These are phyloP conservation scores for Juncus effusus DNA, from an alignment of 176 grass and related monocot species.

Conservation along the genomic window DNA sequence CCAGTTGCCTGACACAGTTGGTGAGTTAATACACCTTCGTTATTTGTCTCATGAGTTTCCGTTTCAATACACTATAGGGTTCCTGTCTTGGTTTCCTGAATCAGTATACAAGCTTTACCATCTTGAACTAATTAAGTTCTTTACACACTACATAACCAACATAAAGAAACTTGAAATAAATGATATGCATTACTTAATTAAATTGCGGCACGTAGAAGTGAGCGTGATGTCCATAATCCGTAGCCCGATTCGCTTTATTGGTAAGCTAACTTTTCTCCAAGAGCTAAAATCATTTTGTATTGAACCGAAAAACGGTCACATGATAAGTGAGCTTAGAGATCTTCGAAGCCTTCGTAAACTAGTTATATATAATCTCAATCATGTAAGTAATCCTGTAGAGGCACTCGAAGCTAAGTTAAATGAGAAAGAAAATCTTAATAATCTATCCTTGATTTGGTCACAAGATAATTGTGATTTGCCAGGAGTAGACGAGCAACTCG, in stretches of 20 bases:
- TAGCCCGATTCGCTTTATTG: neutral
- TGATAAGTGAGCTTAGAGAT: slow-evolving; percentile 14
- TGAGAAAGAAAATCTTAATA: neutral
- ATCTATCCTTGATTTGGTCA: neutral
- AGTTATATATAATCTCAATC: slow-evolving; percentile 12
- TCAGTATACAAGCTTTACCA: slow-evolving; percentile 27
- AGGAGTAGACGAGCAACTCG: neutral
- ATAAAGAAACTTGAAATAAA: neutral
- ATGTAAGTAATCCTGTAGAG: slow-evolving; percentile 18
- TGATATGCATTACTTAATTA: slow-evolving; percentile 15
- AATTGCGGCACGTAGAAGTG: slow-evolving; percentile 26
- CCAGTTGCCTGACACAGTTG: no score
- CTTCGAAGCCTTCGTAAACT: slow-evolving; percentile 16
- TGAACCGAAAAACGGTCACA: slow-evolving; percentile 16
- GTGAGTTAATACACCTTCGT: no score
- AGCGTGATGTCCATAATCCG: neutral
- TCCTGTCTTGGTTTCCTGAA: neutral
- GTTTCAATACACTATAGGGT: no score
- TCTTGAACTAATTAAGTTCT: neutral
- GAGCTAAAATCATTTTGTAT: neutral
- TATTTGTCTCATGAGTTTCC: no score
- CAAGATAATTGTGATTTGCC: neutral
- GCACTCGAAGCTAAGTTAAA: no score
- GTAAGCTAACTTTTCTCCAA: slow-evolving; percentile 38
- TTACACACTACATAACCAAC: neutral